Conservation (phyloP, 2,329 filamentous ascomycete species). For the Neophaeococcomyces mojaviensis region DNA sequence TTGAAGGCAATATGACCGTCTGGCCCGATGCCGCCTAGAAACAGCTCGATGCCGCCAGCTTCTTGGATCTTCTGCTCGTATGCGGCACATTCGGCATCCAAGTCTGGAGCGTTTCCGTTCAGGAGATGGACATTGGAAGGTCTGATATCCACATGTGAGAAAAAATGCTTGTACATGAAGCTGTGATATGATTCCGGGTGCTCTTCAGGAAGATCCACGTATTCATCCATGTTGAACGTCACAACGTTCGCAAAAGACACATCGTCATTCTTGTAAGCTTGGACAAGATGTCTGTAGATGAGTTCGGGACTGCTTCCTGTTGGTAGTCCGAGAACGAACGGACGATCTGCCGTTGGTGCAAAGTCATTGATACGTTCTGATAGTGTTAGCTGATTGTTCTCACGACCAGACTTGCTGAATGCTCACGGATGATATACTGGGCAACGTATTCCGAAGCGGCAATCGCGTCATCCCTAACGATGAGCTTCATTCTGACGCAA, state of each 20-base stretch:
- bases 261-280: constrained; percentile 38
- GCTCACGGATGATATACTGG: constrained; percentile 66
- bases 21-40: constrained; percentile 75
- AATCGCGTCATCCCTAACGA: constrained; percentile 66
- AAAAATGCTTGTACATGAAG: constrained; percentile 92
- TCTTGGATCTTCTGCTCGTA: constrained; percentile 72
- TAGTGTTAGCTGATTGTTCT: constrained; percentile 1
- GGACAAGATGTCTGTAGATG: constrained; percentile 69
- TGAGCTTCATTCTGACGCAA: constrained; percentile 82
- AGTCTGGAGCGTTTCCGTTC: constrained; percentile 68
- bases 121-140: constrained; percentile 79
- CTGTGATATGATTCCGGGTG: constrained; percentile 82
- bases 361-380: constrained; percentile 70
- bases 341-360: constrained; percentile 61
- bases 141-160: constrained; percentile 74
- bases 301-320: constrained; percentile 74
- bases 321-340: constrained; percentile 75
- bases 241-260: constrained; percentile 83
- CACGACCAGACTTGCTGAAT: neutral
- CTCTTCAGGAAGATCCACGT: constrained; percentile 73
- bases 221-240: constrained; percentile 93
- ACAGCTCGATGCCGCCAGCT: constrained; percentile 74
- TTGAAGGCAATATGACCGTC: constrained; percentile 90
- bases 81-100: constrained; percentile 66
- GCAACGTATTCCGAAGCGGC: constrained; percentile 68